Percentiles rank a stretch among this genome's conserved stretches.
Evolutionary conservation across 1,284 basidiomycete genomes (phyloP).

Genomic region (Apiotrichum montevideense): DNA sequence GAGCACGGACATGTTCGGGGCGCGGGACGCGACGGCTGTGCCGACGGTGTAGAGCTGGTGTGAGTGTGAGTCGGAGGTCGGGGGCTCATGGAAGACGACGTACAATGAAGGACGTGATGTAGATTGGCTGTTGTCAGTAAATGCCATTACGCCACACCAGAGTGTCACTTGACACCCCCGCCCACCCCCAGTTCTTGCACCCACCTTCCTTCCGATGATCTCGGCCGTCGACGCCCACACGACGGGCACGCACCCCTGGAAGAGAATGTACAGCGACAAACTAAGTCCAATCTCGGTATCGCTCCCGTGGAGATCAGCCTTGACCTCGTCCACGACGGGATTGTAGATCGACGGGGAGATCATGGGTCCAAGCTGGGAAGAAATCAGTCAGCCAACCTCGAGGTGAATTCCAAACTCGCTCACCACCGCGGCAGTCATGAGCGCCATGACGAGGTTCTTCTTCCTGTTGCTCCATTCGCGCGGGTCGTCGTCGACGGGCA

Average conservation of each 20-base stretch:
- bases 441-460: conserved; percentile 51
- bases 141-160: neutral
- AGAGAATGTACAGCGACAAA: conserved; percentile 68
- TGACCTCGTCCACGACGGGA: conserved; percentile 57
- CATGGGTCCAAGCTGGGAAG: conserved; percentile 56
- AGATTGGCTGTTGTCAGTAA: conserved; percentile 53
- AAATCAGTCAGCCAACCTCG: no score
- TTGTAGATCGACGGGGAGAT: conserved; percentile 52
- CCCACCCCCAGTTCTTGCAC: conserved; percentile 13
- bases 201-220: conserved; percentile 69
- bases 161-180: no score
- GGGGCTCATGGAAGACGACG: conserved; percentile 11
- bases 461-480: conserved; percentile 61
- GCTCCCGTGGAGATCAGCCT: conserved; percentile 59
- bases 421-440: conserved; percentile 37
- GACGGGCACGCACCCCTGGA: conserved; percentile 41
- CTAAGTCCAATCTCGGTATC: conserved; percentile 64
- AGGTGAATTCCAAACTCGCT: conserved; percentile 8
- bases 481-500: conserved; percentile 68
- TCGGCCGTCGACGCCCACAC: conserved; percentile 53
- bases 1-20: conserved; percentile 57
- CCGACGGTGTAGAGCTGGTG: conserved; percentile 57
- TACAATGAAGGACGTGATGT: conserved; percentile 47
- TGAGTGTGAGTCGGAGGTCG: no score
- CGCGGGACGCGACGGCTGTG: conserved; percentile 59